Evolutionary conservation across 495 filamentous ascomycete species (phyloP).

Genomic region (Acidiella bohemica): DNA sequence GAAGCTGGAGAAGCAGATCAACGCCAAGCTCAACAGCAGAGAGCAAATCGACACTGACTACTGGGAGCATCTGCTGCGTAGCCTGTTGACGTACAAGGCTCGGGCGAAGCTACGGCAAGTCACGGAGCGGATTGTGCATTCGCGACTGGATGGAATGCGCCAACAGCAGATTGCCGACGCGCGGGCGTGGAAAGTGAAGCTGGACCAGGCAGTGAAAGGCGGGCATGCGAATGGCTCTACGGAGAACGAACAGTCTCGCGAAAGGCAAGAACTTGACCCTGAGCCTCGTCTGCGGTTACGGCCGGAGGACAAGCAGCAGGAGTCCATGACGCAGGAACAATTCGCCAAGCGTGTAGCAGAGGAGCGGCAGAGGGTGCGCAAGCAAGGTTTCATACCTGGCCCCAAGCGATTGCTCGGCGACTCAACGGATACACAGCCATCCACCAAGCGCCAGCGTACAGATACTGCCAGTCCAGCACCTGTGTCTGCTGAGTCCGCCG

Average conservation of each 20-base stretch:
- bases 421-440: background rate
- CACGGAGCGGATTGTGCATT: slow-evolving; percentile 59
- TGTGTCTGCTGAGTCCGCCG: slow-evolving; percentile 50
- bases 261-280: too few species aligned
- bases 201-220: background rate
- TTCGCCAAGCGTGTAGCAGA: slow-evolving; percentile 48
- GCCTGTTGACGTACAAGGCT: slow-evolving; percentile 78
- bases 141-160: slow-evolving; percentile 32
- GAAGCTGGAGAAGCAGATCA: slow-evolving; percentile 71
- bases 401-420: background rate
- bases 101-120: slow-evolving; percentile 73
- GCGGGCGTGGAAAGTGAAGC: slow-evolving; percentile 18
- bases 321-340: slow-evolving; percentile 45
- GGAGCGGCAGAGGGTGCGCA: slow-evolving; percentile 51
- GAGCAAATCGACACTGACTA: slow-evolving; percentile 94
- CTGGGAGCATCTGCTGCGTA: slow-evolving; percentile 85
- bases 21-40: slow-evolving; percentile 66
- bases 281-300: too few species aligned
- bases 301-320: slow-evolving; percentile 55
- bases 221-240: too few species aligned
- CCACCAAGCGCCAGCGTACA: slow-evolving; percentile 11
- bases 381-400: slow-evolving; percentile 43
- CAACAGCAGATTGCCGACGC: slow-evolving; percentile 63
- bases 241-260: background rate
- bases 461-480: background rate